These are phyloP conservation scores for Coemansia sp. DNA, from an alignment of 192 early-diverging fungal genomes.

Conservation along the genomic window DNA sequence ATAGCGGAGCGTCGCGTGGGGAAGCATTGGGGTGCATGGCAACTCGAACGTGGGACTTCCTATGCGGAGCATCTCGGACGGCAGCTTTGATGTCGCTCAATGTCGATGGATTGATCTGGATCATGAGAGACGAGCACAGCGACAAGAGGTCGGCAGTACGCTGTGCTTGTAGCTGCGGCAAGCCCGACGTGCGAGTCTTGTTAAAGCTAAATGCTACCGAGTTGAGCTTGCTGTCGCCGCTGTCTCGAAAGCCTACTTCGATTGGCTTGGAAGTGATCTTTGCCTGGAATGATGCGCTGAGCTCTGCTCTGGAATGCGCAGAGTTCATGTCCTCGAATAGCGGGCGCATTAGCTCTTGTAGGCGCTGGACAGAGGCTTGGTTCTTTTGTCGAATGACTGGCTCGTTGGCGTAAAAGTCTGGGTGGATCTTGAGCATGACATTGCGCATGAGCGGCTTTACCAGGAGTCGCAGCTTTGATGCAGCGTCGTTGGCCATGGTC, in stretches of 20 bases:
- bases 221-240: slow-evolving; percentile 1
- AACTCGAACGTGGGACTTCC: too few species aligned
- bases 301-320: slow-evolving; percentile 5
- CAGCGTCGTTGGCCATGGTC: slow-evolving; percentile 11
- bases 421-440: slow-evolving; percentile 46
- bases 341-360: slow-evolving; percentile 28
- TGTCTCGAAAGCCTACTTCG: slow-evolving; percentile 9
- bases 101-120: background rate
- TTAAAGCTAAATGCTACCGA: slow-evolving; percentile 32
- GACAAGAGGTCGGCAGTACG: slow-evolving; percentile 37
- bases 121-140: slow-evolving; percentile 26
- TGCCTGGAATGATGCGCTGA: background rate
- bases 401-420: slow-evolving; percentile 44
- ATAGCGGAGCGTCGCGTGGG: too few species aligned
- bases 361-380: slow-evolving; percentile 47
- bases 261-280: slow-evolving; percentile 9
- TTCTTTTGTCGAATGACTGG: slow-evolving; percentile 37
- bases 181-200: background rate
- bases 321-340: slow-evolving; percentile 23
- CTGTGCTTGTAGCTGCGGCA: slow-evolving; percentile 26
- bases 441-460: slow-evolving; percentile 47
- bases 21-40: too few species aligned
- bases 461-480: slow-evolving; percentile 23
- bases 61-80: too few species aligned
- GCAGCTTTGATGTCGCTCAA: slow-evolving; percentile 21